These are phyloP conservation scores for Micractinium conductrix DNA, from an alignment of 139 green algal genomes.

Conservation along the genomic window DNA sequence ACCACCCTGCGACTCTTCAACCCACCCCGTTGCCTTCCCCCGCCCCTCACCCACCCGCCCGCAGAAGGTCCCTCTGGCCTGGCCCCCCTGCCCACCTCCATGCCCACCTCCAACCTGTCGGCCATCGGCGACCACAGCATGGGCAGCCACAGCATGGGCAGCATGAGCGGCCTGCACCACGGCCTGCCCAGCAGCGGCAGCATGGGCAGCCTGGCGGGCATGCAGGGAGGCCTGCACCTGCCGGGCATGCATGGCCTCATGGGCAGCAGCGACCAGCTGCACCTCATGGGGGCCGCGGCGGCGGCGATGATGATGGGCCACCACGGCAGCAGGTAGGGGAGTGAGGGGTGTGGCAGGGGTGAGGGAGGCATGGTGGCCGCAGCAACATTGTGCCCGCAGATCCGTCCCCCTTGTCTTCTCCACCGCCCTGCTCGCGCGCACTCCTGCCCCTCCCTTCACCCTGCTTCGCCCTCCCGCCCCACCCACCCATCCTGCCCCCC, in stretches of 20 bases:
- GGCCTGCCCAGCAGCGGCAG: conserved; percentile 15
- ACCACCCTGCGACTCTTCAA: neutral
- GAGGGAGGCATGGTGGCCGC: no score
- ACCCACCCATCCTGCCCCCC: no score
- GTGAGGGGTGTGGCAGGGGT: no score
- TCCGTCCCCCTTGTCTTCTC: no score
- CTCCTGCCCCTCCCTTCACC: no score
- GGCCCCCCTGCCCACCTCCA: conserved; percentile 10
- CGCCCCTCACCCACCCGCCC: neutral
- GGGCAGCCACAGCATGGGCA: neutral
- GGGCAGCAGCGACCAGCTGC: conserved; percentile 14
- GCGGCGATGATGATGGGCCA: conserved; percentile 30
- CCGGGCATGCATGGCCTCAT: conserved; percentile 3
- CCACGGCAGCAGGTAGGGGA: neutral
- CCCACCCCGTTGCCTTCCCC: neutral
- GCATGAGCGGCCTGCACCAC: conserved; percentile 18
- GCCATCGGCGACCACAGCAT: neutral
- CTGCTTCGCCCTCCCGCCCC: no score
- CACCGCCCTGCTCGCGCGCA: no score
- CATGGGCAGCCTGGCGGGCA: conserved; percentile 25
- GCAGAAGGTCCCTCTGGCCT: conserved; percentile 26
- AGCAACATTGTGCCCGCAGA: no score
- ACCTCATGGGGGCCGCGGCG: conserved; percentile 4
- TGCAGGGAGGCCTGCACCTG: conserved; percentile 34
- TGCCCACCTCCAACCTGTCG: conserved; percentile 10